Evolutionary conservation across 768 basidiomycete genomes (phyloP).

Genomic region (Pleurotus tuoliensis): DNA sequence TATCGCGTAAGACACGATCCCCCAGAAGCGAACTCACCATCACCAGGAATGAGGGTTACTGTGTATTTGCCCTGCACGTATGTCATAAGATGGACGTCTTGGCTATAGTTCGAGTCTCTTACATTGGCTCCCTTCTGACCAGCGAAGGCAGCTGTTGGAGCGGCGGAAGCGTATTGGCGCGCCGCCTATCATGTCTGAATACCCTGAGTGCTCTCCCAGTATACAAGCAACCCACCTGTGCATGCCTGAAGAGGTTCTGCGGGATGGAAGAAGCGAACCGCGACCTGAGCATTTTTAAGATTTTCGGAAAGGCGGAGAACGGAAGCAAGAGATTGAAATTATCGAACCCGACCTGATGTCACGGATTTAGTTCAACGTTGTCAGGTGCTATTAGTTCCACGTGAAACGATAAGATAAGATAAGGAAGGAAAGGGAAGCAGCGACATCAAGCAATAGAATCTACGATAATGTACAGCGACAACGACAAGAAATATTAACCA

Average conservation of each 20-base stretch:
- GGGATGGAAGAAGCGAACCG: slow-evolving; percentile 54
- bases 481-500: slow-evolving; percentile 25
- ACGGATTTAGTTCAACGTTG: neutral
- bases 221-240: slow-evolving; percentile 38
- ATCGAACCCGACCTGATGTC: slow-evolving; percentile 7
- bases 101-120: slow-evolving; percentile 23
- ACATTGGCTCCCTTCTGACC: slow-evolving; percentile 88
- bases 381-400: slow-evolving; percentile 1
- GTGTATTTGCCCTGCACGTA: slow-evolving; percentile 86
- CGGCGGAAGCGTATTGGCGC: slow-evolving; percentile 67
- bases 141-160: slow-evolving; percentile 87
- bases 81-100: neutral
- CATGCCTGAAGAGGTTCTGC: slow-evolving; percentile 44
- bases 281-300: slow-evolving; percentile 51
- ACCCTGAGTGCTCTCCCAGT: slow-evolving; percentile 4
- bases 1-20: slow-evolving; percentile 9
- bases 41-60: slow-evolving; percentile 95
- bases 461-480: neutral
- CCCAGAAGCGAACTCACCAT: slow-evolving; percentile 53
- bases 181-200: slow-evolving; percentile 34
- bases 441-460: slow-evolving; percentile 10
- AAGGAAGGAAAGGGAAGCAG: slow-evolving; percentile 1
- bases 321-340: slow-evolving; percentile 8
- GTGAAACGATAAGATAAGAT: slow-evolving; percentile 13
- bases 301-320: slow-evolving; percentile 6